Evolutionary conservation across 345 rosid species (phyloP).

Genomic region (Microthlaspi erraticum): DNA sequence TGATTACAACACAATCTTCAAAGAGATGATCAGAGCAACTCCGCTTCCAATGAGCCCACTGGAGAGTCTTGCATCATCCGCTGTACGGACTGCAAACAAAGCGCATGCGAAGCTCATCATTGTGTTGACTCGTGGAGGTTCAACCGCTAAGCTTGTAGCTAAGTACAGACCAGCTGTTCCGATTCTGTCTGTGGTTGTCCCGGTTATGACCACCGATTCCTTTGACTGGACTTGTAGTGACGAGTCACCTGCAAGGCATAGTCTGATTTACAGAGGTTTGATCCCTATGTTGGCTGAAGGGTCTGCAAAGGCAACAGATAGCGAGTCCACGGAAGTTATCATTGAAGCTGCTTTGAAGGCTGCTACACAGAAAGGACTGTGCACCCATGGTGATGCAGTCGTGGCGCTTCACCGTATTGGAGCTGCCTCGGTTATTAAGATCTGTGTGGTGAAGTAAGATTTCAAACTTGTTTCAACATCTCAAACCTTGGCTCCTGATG

Average conservation of each 20-base stretch:
- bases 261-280: conserved; percentile 85
- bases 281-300: conserved; percentile 86
- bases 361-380: conserved; percentile 64
- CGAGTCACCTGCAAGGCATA: conserved; percentile 90
- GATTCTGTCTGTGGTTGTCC: conserved; percentile 86
- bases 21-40: conserved; percentile 84
- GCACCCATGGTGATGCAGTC: conserved; percentile 73
- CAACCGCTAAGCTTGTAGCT: conserved; percentile 88
- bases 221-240: conserved; percentile 91
- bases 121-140: conserved; percentile 87
- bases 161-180: conserved; percentile 97
- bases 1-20: conserved; percentile 76
- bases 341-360: conserved; percentile 75
- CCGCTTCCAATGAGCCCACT: conserved; percentile 96
- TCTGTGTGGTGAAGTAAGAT: conserved; percentile 73
- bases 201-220: conserved; percentile 78
- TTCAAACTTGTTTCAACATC: conserved; percentile 2
- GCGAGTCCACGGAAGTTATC: conserved; percentile 83
- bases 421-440: conserved; percentile 84
- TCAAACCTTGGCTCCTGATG: conserved; percentile 32
- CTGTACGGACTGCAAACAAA: conserved; percentile 90
- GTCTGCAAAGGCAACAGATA: conserved; percentile 91
- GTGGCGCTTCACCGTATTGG: conserved; percentile 91
- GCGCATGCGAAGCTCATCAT: conserved; percentile 85
- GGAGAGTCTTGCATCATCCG: conserved; percentile 94